Conservation (phyloP, 768 basidiomycete species). For the Lentinula aciculospora region DNA sequence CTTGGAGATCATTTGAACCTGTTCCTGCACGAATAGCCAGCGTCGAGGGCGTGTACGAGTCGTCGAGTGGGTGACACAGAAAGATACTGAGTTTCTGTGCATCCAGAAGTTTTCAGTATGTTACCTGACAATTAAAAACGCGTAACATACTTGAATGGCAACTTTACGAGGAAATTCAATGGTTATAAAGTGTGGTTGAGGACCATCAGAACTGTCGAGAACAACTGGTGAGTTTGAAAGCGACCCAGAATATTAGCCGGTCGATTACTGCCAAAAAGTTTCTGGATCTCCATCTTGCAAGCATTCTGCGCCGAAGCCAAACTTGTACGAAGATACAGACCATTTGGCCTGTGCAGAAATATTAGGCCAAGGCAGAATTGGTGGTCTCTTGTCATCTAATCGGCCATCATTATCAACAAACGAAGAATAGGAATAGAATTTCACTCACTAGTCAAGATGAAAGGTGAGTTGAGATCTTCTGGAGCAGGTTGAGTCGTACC, state of each 20-base stretch:
- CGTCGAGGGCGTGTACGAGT: conserved; percentile 95
- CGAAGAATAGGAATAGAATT: not conserved
- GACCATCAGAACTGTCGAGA: conserved; percentile 73
- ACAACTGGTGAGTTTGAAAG: conserved; percentile 1
- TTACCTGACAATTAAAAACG: not conserved
- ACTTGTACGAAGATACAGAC: conserved; percentile 96
- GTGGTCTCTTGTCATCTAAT: conserved; percentile 34
- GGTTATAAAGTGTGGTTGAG: conserved; percentile 95
- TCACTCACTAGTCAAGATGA: conserved; percentile 2
- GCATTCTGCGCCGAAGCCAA: conserved; percentile 93
- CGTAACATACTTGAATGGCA: conserved; percentile 64
- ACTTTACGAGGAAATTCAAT: conserved; percentile 90
- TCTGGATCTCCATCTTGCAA: conserved; percentile 82
- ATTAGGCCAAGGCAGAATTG: conserved; percentile 66
- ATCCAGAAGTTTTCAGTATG: not conserved
- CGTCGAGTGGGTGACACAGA: conserved; percentile 78
- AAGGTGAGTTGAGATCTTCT: conserved; percentile 6
- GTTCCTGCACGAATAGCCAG: conserved; percentile 91
- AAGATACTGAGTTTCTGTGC: conserved; percentile 80
- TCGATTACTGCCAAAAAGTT: conserved; percentile 95
- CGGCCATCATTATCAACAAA: not conserved
- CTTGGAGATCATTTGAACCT: conserved; percentile 86
- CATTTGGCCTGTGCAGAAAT: conserved; percentile 88
- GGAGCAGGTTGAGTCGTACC: not conserved
- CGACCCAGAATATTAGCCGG: not conserved